phyloP scores from a whole-genome alignment of 768 basidiomycete genomes.

The Tricholoma flavovirens region DNA sequence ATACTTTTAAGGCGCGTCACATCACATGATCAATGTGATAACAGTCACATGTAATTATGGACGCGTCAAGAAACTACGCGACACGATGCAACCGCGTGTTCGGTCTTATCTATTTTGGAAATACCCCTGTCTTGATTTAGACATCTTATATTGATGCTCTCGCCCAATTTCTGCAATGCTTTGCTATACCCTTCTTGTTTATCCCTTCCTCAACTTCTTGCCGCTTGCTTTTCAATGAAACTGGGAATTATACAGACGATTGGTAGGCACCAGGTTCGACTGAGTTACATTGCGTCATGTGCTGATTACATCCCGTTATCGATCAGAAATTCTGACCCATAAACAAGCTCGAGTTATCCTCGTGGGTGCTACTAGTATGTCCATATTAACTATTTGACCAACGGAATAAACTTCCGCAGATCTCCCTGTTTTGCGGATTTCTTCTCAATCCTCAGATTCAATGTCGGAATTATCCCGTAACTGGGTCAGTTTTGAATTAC shows the following conservation, averaged over 20 bases:
- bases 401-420: background rate
- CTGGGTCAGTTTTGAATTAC: background rate
- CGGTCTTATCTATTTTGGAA: background rate
- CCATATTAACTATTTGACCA: background rate
- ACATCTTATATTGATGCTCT: background rate
- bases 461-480: background rate
- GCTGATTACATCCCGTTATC: background rate
- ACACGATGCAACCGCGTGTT: background rate
- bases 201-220: background rate
- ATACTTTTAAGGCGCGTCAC: no score
- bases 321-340: background rate
- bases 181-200: background rate
- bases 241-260: background rate
- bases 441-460: background rate
- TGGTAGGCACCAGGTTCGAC: background rate
- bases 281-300: background rate
- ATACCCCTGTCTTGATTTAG: background rate
- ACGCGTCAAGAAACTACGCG: background rate
- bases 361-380: background rate
- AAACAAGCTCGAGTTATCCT: background rate
- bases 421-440: background rate
- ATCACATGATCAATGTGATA: background rate
- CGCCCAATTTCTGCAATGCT: no score
- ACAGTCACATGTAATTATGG: background rate
- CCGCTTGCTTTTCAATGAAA: background rate